phyloP scores from a whole-genome alignment of 1,139 yeast genomes.

The Komagataea norvegica region DNA sequence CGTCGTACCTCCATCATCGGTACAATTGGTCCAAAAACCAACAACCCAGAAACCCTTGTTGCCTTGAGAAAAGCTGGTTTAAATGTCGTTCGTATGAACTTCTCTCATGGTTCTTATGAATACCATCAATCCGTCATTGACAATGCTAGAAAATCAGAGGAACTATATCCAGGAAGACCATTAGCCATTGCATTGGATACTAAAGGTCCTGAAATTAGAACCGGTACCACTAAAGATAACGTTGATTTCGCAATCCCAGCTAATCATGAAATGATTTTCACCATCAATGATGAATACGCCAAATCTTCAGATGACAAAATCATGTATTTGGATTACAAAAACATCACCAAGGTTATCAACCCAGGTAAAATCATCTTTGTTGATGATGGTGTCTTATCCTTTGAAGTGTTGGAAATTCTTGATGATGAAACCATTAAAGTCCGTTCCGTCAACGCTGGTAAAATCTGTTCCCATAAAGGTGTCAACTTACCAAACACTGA shows the following conservation, averaged over 20 bases:
- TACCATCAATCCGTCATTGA: conserved; percentile 96
- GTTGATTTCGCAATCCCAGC: conserved; percentile 78
- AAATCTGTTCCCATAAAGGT: conserved; percentile 96
- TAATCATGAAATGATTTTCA: conserved; percentile 86
- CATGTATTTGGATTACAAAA: conserved; percentile 91
- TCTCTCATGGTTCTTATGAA: conserved; percentile 95
- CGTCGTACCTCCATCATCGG: conserved; percentile 98
- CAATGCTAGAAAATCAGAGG: conserved; percentile 92
- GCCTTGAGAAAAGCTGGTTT: conserved; percentile 94
- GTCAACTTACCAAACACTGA: conserved; percentile 98
- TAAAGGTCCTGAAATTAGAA: conserved; percentile 99
- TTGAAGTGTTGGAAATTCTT: conserved; percentile 79
- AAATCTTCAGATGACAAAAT: conserved; percentile 66
- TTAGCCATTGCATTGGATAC: conserved; percentile 98
- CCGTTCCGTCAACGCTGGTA: conserved; percentile 88
- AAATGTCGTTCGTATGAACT: conserved; percentile 97
- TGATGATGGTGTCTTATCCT: conserved; percentile 97
- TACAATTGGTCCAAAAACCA: conserved; percentile 97
- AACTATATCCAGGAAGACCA: conserved; percentile 89
- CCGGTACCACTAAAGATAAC: conserved; percentile 84
- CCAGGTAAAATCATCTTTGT: conserved; percentile 86
- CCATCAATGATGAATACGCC: conserved; percentile 82
- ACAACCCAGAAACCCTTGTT: conserved; percentile 78
- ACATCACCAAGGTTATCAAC: conserved; percentile 89
- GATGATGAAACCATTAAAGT: conserved; percentile 82